These are phyloP conservation scores for Davidsoniella neocaledoniae DNA, from an alignment of 2,329 filamentous ascomycete species.

Conservation along the genomic window DNA sequence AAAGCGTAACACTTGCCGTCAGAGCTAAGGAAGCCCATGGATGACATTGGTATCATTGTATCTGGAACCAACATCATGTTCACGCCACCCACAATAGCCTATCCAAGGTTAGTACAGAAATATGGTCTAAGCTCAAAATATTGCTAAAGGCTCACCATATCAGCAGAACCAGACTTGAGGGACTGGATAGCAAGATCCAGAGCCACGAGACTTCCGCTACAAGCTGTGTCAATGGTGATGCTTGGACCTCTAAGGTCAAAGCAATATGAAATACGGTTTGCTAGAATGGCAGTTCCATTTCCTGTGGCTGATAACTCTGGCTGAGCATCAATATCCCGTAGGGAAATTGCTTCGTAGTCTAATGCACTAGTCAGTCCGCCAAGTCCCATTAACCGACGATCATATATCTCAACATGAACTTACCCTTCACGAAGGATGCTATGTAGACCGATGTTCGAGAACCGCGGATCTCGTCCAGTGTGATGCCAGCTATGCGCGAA, in stretches of 20 bases:
- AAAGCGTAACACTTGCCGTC: slow-evolving; percentile 36
- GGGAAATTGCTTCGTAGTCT: slow-evolving; percentile 35
- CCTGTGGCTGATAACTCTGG: slow-evolving; percentile 37
- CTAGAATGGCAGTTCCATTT: slow-evolving; percentile 34
- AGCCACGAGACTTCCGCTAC: slow-evolving; percentile 37
- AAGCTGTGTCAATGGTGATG: slow-evolving; percentile 42
- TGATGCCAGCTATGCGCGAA: slow-evolving; percentile 24
- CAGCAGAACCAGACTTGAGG: slow-evolving; percentile 21
- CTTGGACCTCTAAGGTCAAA: slow-evolving; percentile 39
- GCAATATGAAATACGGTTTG: slow-evolving; percentile 38
- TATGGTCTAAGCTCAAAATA: neutral
- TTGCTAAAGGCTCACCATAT: slow-evolving; percentile 16
- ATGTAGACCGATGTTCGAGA: slow-evolving; percentile 32
- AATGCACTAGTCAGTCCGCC: neutral
- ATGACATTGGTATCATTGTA: slow-evolving; percentile 38
- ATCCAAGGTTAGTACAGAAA: slow-evolving; percentile 13
- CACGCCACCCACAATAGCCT: slow-evolving; percentile 33
- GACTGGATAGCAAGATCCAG: slow-evolving; percentile 35
- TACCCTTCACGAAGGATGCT: slow-evolving; percentile 34
- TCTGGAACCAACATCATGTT: slow-evolving; percentile 37
- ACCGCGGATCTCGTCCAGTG: slow-evolving; percentile 26
- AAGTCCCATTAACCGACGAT: neutral
- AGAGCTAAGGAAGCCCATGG: slow-evolving; percentile 35
- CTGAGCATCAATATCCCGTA: slow-evolving; percentile 31
- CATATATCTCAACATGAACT: neutral